Evolutionary conservation across 192 early-diverging fungal species (phyloP), one percentile per base, ranked within the genome.

Genomic region (Linnemannia exigua): DNA sequence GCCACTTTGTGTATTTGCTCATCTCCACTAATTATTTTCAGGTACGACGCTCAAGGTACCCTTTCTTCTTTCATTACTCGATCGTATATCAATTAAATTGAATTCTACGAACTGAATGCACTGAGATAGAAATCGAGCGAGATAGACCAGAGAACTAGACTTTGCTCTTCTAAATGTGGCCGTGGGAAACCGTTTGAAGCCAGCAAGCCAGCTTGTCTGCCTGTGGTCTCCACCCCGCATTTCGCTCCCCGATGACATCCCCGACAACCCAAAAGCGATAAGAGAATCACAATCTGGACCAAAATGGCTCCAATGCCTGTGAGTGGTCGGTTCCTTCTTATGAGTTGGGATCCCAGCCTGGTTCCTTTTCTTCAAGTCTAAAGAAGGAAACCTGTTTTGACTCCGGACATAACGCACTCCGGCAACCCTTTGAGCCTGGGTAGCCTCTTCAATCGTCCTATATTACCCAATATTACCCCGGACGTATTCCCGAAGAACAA

Each of bases 191-290:
- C 25, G n/a, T 28, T 11, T 11, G 25, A n/a, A 61, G 22, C 7
- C 28, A 63, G 22, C 8, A n/a, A 25, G n/a, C 20, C 5, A 8
- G 5, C 54, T 70, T 48, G 71, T 72, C 47, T 50, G 31, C 38
- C 31, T 72, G 17, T 51, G 19, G n/a, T 33, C 8, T 74, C 72
- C 35, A 36, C 72, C 72, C 51, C 72, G 51, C 72, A 74, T 74
- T 74, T 74, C 31, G 35, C 28, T 31, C 28, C 28, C 58, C 58
- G 58, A 63, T 63, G 12, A 9, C 48, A 63, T 3, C 31, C 25
- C 11, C n/a, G n/a, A 22, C 14, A 31, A 16, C 0, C n/a, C n/a
- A n/a, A 12, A 63, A 33, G 28, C 12, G 22, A 63, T 63, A 63
- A 1, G 22, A 58, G 12, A 63, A 63, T 63, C 58, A 63, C 15